These are phyloP conservation scores for Kalanchoe fedtschenkoi DNA, from an alignment of 164 flowering plant genomes.

Conservation along the genomic window DNA sequence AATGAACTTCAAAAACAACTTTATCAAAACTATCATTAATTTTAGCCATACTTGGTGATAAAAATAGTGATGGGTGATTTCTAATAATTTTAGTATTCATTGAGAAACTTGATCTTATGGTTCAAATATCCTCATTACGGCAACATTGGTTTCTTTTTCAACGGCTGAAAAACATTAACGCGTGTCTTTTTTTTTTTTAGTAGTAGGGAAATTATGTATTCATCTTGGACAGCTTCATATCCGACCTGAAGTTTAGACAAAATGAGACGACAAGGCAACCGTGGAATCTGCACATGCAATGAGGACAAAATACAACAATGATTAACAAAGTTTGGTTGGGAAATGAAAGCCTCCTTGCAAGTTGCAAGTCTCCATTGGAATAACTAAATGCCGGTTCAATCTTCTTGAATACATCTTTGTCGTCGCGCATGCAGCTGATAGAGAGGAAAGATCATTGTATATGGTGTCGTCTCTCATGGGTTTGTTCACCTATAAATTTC, in stretches of 20 bases:
- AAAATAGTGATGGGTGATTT: no score
- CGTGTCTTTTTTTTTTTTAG: no score
- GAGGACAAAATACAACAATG: background rate
- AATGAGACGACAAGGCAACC: slow-evolving; percentile 1
- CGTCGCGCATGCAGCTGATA: slow-evolving; percentile 1
- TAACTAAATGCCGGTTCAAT: background rate
- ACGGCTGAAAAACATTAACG: no score
- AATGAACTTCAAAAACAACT: no score
- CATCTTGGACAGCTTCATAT: background rate
- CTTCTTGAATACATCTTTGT: background rate
- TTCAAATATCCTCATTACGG: no score
- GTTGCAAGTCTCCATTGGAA: slow-evolving; percentile 4
- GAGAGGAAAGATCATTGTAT: background rate
- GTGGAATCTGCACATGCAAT: background rate
- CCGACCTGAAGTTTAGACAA: background rate
- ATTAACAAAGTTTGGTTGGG: slow-evolving; percentile 1
- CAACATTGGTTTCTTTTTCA: no score
- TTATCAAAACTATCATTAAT: no score
- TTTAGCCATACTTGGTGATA: no score
- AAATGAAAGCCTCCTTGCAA: background rate
- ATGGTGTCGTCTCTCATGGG: background rate
- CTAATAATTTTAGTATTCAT: no score
- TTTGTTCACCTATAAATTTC: background rate
- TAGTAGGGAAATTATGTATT: no score
- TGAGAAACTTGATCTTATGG: no score